Conservation (phyloP, 1,284 basidiomycete genomes). For the Hymenochaete sp. region DNA sequence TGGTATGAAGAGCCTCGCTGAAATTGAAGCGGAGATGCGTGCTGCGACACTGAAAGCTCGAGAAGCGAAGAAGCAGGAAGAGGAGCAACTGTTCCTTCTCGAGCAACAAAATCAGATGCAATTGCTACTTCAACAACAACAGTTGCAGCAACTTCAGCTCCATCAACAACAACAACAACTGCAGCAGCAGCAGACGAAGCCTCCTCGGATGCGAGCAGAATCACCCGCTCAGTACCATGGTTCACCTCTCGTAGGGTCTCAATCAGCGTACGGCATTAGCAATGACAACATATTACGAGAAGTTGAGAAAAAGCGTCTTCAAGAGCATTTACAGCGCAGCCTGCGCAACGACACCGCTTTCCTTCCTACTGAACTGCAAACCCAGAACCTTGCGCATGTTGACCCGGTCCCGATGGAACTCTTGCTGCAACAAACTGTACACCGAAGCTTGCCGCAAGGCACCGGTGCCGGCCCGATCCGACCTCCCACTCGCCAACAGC, state of each 20-base stretch:
- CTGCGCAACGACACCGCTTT: constrained; percentile 20
- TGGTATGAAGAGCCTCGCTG: constrained; percentile 74
- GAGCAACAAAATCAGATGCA: constrained; percentile 28
- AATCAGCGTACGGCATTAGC: constrained; percentile 5
- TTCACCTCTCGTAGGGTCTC: neutral
- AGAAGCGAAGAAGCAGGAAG: constrained; percentile 13
- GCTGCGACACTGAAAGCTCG: constrained; percentile 33
- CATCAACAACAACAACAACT: constrained; percentile 31
- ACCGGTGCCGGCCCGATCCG: no score
- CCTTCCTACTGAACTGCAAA: constrained; percentile 19
- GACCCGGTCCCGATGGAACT: constrained; percentile 4
- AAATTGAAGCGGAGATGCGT: constrained; percentile 90
- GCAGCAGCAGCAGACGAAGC: constrained; percentile 21
- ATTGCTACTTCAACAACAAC: constrained; percentile 31
- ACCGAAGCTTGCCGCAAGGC: constrained; percentile 31
- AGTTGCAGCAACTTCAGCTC: constrained; percentile 32
- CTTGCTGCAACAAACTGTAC: constrained; percentile 14
- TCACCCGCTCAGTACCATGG: constrained; percentile 12
- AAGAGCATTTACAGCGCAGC: constrained; percentile 16
- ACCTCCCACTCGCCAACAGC: constrained; percentile 22
- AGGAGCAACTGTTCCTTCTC: constrained; percentile 20
- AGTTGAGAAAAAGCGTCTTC: constrained; percentile 26
- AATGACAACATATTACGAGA: constrained; percentile 23
- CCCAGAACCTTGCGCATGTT: constrained; percentile 5
- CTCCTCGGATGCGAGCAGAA: constrained; percentile 17